Conservation (phyloP, 176 grass and related monocot species). For the Ensete glaucum region DNA sequence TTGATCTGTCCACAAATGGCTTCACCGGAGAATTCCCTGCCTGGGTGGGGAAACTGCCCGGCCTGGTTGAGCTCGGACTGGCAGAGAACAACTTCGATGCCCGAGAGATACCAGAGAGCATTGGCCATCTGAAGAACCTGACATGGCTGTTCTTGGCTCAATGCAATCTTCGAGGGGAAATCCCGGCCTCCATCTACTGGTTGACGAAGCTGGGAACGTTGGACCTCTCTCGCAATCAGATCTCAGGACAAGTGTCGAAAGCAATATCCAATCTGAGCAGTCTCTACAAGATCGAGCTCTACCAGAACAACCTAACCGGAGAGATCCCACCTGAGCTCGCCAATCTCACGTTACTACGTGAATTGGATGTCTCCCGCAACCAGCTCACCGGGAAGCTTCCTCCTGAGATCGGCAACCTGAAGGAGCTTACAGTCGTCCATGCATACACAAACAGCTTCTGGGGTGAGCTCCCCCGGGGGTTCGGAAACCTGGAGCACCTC, state of each 20-base stretch:
- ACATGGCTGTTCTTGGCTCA: conserved; percentile 76
- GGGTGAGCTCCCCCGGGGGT: conserved; percentile 62
- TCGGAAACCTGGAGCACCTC: conserved; percentile 64
- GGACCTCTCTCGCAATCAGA: conserved; percentile 86
- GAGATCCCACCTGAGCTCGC: conserved; percentile 67
- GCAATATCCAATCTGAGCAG: conserved; percentile 60
- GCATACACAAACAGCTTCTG: conserved; percentile 66
- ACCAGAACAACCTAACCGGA: conserved; percentile 88
- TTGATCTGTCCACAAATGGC: conserved; percentile 80
- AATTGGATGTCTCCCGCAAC: conserved; percentile 93
- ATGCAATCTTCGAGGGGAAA: conserved; percentile 70
- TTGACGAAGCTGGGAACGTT: conserved; percentile 59
- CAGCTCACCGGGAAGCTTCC: conserved; percentile 58
- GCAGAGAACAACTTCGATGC: conserved; percentile 73
- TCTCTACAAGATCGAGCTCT: conserved; percentile 94
- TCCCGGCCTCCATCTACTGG: conserved; percentile 57
- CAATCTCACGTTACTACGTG: conserved; percentile 47
- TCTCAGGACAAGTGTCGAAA: conserved; percentile 54
- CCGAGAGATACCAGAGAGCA: conserved; percentile 54
- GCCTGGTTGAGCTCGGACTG: conserved; percentile 50
- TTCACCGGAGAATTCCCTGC: conserved; percentile 59
- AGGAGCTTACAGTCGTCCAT: conserved; percentile 74
- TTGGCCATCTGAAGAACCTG: conserved; percentile 72
- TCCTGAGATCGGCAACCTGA: conserved; percentile 44
- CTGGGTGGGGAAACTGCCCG: conserved; percentile 49